phyloP scores from a whole-genome alignment of 192 early-diverging fungal genomes.

The Coemansia sp. region DNA sequence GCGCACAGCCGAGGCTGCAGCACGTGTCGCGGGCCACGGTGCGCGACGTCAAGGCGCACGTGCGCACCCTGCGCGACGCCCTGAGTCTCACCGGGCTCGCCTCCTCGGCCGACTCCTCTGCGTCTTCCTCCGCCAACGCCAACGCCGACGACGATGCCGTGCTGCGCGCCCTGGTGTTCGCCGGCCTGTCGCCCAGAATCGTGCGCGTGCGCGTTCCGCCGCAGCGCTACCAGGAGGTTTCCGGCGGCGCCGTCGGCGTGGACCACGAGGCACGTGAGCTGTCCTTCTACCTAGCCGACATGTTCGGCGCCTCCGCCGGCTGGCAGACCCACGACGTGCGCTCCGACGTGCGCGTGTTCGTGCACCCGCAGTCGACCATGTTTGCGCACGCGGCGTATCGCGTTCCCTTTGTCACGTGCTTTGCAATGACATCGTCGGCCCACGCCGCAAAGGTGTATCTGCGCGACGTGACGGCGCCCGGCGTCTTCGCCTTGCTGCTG shows the following conservation, averaged over 20 bases:
- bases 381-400: constrained; percentile 61
- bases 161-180: constrained; percentile 71
- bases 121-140: neutral
- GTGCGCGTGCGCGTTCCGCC: constrained; percentile 68
- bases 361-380: constrained; percentile 81
- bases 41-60: constrained; percentile 58
- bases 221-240: constrained; percentile 68
- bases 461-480: constrained; percentile 60
- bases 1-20: neutral
- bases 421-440: constrained; percentile 49
- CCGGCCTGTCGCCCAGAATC: constrained; percentile 84
- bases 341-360: constrained; percentile 64
- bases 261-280: constrained; percentile 73
- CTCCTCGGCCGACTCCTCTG: neutral
- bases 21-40: constrained; percentile 63
- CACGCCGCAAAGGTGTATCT: constrained; percentile 37
- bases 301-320: neutral
- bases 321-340: constrained; percentile 34
- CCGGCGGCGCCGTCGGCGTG: constrained; percentile 66
- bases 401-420: constrained; percentile 68
- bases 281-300: constrained; percentile 64
- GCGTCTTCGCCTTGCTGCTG: constrained; percentile 70
- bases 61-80: constrained; percentile 60
- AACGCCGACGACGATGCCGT: constrained; percentile 32
- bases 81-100: constrained; percentile 24